phyloP scores from a whole-genome alignment of 1,284 basidiomycete species.

The Malassezia arunalokei region DNA sequence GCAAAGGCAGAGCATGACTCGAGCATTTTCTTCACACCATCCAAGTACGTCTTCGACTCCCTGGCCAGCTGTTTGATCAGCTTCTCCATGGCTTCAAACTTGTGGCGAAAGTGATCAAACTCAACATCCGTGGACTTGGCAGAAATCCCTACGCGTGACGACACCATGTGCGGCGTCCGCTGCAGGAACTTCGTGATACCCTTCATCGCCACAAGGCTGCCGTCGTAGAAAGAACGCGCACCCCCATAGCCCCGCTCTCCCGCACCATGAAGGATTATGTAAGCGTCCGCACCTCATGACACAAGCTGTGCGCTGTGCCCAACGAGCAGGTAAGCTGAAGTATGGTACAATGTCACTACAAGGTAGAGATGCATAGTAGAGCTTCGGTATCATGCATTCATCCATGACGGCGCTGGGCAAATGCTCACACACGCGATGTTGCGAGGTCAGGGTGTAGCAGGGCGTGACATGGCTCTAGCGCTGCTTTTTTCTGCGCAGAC shows the following conservation, averaged over 20 bases:
- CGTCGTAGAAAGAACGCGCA: no score
- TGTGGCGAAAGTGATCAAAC: conserved; percentile 38
- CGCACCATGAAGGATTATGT: no score
- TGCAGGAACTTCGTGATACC: conserved; percentile 35
- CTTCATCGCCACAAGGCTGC: conserved; percentile 18
- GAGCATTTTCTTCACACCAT: conserved; percentile 56
- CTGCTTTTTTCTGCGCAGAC: conserved; percentile 5
- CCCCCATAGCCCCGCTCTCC: no score
- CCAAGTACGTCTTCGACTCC: conserved; percentile 75
- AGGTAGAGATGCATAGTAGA: no score
- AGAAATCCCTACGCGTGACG: conserved; percentile 38
- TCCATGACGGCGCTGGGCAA: no score
- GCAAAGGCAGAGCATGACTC: conserved; percentile 65
- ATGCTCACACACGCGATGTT: no score
- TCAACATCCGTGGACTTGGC: conserved; percentile 38
- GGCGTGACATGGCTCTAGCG: neutral
- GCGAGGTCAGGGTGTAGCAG: no score
- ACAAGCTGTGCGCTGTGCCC: no score
- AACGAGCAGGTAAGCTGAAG: no score
- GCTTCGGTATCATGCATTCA: no score
- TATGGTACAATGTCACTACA: no score
- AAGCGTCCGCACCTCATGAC: no score
- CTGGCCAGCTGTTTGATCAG: conserved; percentile 80
- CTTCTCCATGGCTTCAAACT: conserved; percentile 65
- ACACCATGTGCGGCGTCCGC: conserved; percentile 43